Evolutionary conservation across 1,284 basidiomycete species (phyloP).

Genomic region (Mycosarcoma maydis): DNA sequence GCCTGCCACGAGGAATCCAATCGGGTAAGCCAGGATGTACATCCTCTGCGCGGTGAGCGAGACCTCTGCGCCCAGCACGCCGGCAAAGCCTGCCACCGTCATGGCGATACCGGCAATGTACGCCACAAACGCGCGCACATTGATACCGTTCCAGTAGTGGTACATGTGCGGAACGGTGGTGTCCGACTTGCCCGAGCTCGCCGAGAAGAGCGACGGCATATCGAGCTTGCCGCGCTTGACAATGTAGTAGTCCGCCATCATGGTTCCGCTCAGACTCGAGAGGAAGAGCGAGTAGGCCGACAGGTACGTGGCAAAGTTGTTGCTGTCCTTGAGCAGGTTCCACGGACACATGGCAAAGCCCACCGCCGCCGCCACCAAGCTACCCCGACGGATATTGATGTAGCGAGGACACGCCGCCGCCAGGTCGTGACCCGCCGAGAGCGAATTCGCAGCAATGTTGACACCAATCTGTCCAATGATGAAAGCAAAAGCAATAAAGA

Average conservation of each 20-base stretch:
- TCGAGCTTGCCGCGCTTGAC: constrained; percentile 78
- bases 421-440: constrained; percentile 84
- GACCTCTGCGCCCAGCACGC: constrained; percentile 55
- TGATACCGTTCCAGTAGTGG: constrained; percentile 78
- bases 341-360: constrained; percentile 80
- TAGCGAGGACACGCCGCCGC: constrained; percentile 79
- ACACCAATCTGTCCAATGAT: constrained; percentile 75
- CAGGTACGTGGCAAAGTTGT: constrained; percentile 82
- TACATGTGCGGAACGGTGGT: constrained; percentile 70
- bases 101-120: constrained; percentile 81
- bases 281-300: constrained; percentile 73
- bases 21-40: constrained; percentile 67
- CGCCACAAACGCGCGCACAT: constrained; percentile 74
- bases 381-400: constrained; percentile 85
- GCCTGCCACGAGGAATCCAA: constrained; percentile 64
- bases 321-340: constrained; percentile 80
- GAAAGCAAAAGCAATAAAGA: constrained; percentile 77
- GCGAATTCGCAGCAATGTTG: constrained; percentile 81
- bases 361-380: constrained; percentile 79
- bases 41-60: constrained; percentile 55
- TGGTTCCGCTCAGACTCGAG: constrained; percentile 66
- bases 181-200: constrained; percentile 19
- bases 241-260: constrained; percentile 76
- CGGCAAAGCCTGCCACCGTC: constrained; percentile 81
- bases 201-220: constrained; percentile 77